phyloP scores from a whole-genome alignment of 2,329 filamentous ascomycete species.

The Fonsecaea pedrosoi region DNA sequence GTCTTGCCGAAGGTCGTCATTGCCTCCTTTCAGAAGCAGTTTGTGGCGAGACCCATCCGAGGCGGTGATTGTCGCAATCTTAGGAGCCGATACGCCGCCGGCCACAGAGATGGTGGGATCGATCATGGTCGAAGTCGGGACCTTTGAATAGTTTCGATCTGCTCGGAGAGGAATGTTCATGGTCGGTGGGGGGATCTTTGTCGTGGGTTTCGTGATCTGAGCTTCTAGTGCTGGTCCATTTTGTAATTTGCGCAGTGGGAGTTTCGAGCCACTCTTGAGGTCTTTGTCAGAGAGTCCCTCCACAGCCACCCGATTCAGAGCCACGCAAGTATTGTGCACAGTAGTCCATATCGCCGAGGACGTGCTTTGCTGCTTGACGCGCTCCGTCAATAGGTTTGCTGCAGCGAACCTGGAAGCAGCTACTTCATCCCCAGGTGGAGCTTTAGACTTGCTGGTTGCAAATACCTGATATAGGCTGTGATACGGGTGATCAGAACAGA shows the following conservation, averaged over 20 bases:
- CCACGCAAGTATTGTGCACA: conserved; percentile 75
- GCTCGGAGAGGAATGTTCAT: conserved; percentile 79
- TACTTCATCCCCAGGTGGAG: conserved; percentile 69
- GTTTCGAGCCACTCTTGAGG: conserved; percentile 72
- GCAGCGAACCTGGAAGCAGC: conserved; percentile 76
- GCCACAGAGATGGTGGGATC: conserved; percentile 82
- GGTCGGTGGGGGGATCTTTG: conserved; percentile 84
- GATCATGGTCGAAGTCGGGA: conserved; percentile 77
- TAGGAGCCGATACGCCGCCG: conserved; percentile 88
- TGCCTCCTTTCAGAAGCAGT: conserved; percentile 92
- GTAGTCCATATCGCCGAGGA: conserved; percentile 69
- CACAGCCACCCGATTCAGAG: conserved; percentile 60
- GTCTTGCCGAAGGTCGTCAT: conserved; percentile 95
- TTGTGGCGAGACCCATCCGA: conserved; percentile 81
- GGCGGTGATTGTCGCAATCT: conserved; percentile 83
- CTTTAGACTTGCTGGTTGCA: conserved; percentile 74
- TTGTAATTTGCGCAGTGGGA: conserved; percentile 67
- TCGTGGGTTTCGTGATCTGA: conserved; percentile 61
- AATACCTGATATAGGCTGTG: conserved; percentile 98
- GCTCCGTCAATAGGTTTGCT: conserved; percentile 70
- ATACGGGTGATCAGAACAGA: conserved; percentile 91
- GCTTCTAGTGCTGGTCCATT: conserved; percentile 69
- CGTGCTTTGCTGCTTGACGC: conserved; percentile 61
- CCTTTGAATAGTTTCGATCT: conserved; percentile 74
- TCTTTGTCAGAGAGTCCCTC: conserved; percentile 60